Conservation (phyloP, 495 filamentous ascomycete species). For the Penicillium canariense region DNA sequence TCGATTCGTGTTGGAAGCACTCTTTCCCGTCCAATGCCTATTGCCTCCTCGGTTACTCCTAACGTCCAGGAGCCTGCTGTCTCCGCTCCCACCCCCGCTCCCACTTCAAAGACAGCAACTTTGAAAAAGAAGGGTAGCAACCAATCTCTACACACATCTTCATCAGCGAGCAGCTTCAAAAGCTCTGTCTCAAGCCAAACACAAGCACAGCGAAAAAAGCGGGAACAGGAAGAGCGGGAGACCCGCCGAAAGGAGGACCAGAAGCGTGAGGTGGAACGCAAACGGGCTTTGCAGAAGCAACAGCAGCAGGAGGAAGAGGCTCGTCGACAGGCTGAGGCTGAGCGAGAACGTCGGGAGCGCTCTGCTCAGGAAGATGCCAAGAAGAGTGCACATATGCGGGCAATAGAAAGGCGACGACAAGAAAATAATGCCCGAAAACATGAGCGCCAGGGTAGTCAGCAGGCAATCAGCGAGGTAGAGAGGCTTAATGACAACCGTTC, state of each 20-base stretch:
- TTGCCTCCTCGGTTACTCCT: conserved; percentile 59
- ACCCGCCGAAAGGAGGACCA: conserved; percentile 72
- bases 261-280: conserved; percentile 53
- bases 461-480: conserved; percentile 44
- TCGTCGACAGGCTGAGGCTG: conserved; percentile 48
- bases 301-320: conserved; percentile 51
- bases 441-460: conserved; percentile 52
- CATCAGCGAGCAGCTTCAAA: conserved; percentile 66
- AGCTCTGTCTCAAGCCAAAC: conserved; percentile 60
- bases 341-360: conserved; percentile 45
- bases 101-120: conserved; percentile 46
- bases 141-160: conserved; percentile 61
- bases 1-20: conserved; percentile 74
- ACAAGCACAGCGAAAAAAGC: conserved; percentile 55
- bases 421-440: conserved; percentile 61
- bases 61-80: conserved; percentile 57
- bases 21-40: conserved; percentile 64
- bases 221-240: conserved; percentile 74
- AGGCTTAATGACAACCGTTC: not conserved
- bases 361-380: conserved; percentile 54
- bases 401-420: conserved; percentile 59
- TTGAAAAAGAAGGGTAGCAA: conserved; percentile 66
- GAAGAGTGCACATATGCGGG: conserved; percentile 68
- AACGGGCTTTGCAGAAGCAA: conserved; percentile 57
- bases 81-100: conserved; percentile 40